Evolutionary conservation across 1,284 basidiomycete genomes (phyloP), one percentile per base, ranked within the genome.

Genomic region (Boletus semigastroideus): DNA sequence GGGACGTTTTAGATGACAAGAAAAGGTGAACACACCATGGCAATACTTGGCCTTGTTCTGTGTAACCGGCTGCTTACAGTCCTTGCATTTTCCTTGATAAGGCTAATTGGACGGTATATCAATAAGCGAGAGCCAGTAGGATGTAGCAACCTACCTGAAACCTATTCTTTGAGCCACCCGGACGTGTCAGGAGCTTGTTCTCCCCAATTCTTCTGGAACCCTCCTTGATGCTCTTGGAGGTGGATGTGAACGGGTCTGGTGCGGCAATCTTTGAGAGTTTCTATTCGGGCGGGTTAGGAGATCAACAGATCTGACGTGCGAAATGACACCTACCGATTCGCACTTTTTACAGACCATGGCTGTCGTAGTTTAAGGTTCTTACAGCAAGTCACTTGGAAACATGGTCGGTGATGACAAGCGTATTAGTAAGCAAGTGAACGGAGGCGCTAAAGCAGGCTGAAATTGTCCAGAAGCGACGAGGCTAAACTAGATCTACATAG

Each of bases 31-130:
- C 73, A 48, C 57, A 90, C 90, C 84, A 76, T 92, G 90, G 62
- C 90, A 92, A 69, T 87, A 92, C 71, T 90, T 92, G 27, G 87
- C 90, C 60, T 79, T 82, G 61, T 91, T 91, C 77, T 92, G 88
- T 11, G 88, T 89, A 27, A 84, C 82, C 0, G 83, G 78, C 60
- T 84, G 84, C 70, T 90, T 90, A 66, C 90, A 92, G 61, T 89
- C 87, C 68, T 86, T 90, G 67, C 90, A 92, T 67, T 88, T 90
- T 45, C 79, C 78, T 71, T 87, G 83, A 70, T 92, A 92, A 34
- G 89, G 89, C 86, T 89, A 64, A 25, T 48, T 20, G 27, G 51
- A 49, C 54, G n/a, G 49, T 49, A 30, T 31, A 46, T 61, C 54
- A 44, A 48, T 42, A 22, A 40, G 34, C 10, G 43, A 38, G 27